Base-by-base conservation (phyloP, 2,329 filamentous ascomycete genomes). In the Rachicladosporium sp. region DNA sequence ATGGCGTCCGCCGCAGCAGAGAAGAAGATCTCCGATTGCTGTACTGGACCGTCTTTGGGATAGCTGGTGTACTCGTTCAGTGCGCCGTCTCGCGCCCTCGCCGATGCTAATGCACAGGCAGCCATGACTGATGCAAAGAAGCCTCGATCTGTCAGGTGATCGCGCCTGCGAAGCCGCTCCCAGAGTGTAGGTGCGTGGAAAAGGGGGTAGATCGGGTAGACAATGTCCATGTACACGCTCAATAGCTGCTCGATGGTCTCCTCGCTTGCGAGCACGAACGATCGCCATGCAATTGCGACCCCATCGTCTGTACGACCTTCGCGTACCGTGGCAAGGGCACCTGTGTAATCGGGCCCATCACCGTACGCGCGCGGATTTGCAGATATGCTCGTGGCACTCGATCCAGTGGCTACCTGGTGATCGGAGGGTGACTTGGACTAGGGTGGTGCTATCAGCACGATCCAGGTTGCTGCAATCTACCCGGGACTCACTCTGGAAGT, bases 201-300 rank as follows among this genome's bases (percentile, higher is more conserved):
- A 19, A 73, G 54, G 4, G 70, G 69, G 43, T 71, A 68, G 36
- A 72, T 65, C 2, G 69, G 69, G 51, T 72, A 72, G n/a, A 71
- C 64, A 33, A 69, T 62, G 42, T 71, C 66, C 51, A 70, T 68
- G 55, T 71, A 73, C 10, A 72, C 57, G 10, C 68, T 61, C 15
- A 69, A 57, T 53, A 49, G 62, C 57, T 48, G 45, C 37, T 59
- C 53, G 32, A 71, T 63, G 33, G 56, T 56, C 21, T 46, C 50
- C 36, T 62, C 53, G 47, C 56, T 60, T n/a, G 60, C 58, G 29
- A 64, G 51, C 7, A 57, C 57, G 43, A 65, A 66, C 4, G 62
- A 60, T 29, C 55, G 59, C 64, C 64, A 67, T 34, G 59, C 58
- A 5, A 58, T 42, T 27, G 23, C 23, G n/a, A 54, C 40, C 8